Evolutionary conservation across 768 basidiomycete species (phyloP).

Genomic region (Cystofilobasidium bisporidii): DNA sequence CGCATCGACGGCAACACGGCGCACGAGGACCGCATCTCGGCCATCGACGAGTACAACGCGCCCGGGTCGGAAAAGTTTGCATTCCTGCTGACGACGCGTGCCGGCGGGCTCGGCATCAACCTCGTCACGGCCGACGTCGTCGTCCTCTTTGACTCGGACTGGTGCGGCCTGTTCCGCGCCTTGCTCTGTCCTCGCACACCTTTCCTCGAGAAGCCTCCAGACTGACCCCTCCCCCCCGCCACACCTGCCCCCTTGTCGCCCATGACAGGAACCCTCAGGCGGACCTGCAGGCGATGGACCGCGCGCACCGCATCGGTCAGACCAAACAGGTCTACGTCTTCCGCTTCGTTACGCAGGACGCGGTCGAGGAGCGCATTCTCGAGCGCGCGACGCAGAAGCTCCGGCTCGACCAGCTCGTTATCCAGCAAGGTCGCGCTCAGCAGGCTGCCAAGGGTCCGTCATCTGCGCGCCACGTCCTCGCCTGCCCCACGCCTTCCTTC

Average conservation of each 20-base stretch:
- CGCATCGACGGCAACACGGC: slow-evolving; percentile 92
- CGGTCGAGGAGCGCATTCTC: slow-evolving; percentile 89
- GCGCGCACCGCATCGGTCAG: slow-evolving; percentile 91
- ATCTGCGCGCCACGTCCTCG: neutral
- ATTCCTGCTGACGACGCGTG: slow-evolving; percentile 90
- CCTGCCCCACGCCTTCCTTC: slow-evolving; percentile 9
- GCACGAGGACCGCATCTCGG: slow-evolving; percentile 87
- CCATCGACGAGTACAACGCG: slow-evolving; percentile 96
- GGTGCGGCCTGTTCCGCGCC: too few species aligned
- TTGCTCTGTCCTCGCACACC: too few species aligned
- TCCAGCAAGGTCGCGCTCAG: slow-evolving; percentile 85
- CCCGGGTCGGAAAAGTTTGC: slow-evolving; percentile 91
- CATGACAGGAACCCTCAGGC: slow-evolving; percentile 85
- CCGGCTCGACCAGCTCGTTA: slow-evolving; percentile 87
- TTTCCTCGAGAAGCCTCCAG: too few species aligned
- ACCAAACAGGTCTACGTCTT: slow-evolving; percentile 97
- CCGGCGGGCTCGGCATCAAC: slow-evolving; percentile 95
- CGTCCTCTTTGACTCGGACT: slow-evolving; percentile 91
- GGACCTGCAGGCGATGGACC: slow-evolving; percentile 97
- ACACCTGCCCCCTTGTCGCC: too few species aligned
- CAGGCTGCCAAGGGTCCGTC: slow-evolving; percentile 55
- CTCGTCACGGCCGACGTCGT: slow-evolving; percentile 90
- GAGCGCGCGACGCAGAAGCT: slow-evolving; percentile 93
- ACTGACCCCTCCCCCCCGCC: slow-evolving; percentile 1
- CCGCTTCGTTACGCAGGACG: slow-evolving; percentile 86